These are phyloP conservation scores for Cladochytrium replicatum DNA, from an alignment of 192 early-diverging fungal genomes.

Conservation along the genomic window DNA sequence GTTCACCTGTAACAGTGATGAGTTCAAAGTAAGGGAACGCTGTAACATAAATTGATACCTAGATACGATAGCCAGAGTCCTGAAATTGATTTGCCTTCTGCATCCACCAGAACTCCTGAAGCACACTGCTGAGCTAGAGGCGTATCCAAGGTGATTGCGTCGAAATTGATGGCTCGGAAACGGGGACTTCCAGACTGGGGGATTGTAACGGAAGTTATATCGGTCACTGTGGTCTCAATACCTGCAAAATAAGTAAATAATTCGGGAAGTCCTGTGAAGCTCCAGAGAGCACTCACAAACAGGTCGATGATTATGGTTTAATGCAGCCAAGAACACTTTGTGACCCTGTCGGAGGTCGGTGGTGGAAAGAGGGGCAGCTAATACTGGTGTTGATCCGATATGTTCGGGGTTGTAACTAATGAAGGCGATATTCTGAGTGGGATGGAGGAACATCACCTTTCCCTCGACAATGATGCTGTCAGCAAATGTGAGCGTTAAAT, in stretches of 20 bases:
- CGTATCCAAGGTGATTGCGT: neutral
- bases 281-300: neutral
- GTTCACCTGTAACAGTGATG: constrained; percentile 22
- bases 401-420: constrained; percentile 66
- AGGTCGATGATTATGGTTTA: neutral
- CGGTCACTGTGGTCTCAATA: neutral
- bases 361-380: constrained; percentile 31
- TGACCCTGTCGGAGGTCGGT: too few species aligned
- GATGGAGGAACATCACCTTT: constrained; percentile 69
- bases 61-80: constrained; percentile 67
- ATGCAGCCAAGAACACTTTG: neutral
- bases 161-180: constrained; percentile 33
- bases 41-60: too few species aligned
- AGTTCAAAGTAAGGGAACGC: too few species aligned
- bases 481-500: constrained; percentile 74
- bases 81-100: constrained; percentile 39
- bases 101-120: constrained; percentile 20
- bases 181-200: constrained; percentile 43
- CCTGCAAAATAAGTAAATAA: constrained; percentile 12
- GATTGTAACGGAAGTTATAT: constrained; percentile 14
- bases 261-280: constrained; percentile 13
- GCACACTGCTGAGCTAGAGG: neutral
- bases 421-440: constrained; percentile 74
- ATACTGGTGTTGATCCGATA: constrained; percentile 65
- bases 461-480: constrained; percentile 77